These are phyloP conservation scores for Galerina marginata DNA, from an alignment of 768 basidiomycete genomes.

Conservation along the genomic window DNA sequence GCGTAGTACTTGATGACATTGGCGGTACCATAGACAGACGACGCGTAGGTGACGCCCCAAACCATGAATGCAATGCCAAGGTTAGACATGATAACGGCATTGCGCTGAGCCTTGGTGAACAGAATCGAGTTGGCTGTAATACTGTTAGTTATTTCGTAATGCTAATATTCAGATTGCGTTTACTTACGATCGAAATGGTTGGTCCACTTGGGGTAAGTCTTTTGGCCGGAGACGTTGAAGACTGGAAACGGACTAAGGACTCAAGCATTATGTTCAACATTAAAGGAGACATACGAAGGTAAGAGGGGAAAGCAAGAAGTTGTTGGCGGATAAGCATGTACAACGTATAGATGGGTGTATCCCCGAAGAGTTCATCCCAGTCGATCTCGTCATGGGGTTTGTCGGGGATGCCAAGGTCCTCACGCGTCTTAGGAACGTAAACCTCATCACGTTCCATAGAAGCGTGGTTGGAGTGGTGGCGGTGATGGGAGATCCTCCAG, in stretches of 20 bases:
- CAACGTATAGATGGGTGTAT: slow-evolving; percentile 65
- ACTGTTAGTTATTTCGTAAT: neutral
- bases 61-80: slow-evolving; percentile 58
- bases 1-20: slow-evolving; percentile 54
- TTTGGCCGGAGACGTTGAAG: slow-evolving; percentile 67
- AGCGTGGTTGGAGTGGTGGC: slow-evolving; percentile 56
- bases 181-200: slow-evolving; percentile 68
- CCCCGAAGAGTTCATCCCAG: slow-evolving; percentile 61
- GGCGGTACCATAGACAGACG: slow-evolving; percentile 40
- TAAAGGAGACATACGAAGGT: slow-evolving; percentile 50
- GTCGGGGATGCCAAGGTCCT: slow-evolving; percentile 56
- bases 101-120: slow-evolving; percentile 57
- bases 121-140: slow-evolving; percentile 57
- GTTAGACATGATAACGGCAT: slow-evolving; percentile 61
- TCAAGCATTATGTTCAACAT: slow-evolving; percentile 15
- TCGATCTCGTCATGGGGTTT: slow-evolving; percentile 42
- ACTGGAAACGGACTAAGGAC: slow-evolving; percentile 39
- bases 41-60: slow-evolving; percentile 41
- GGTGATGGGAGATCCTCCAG: slow-evolving; percentile 61
- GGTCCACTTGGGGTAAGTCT: slow-evolving; percentile 63
- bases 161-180: neutral
- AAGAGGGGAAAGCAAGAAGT: slow-evolving; percentile 63
- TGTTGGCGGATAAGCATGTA: slow-evolving; percentile 62
- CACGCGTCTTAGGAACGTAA: slow-evolving; percentile 66
- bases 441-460: slow-evolving; percentile 62